phyloP scores from a whole-genome alignment of 495 filamentous ascomycete species.

The Chaetomium fimeti region DNA sequence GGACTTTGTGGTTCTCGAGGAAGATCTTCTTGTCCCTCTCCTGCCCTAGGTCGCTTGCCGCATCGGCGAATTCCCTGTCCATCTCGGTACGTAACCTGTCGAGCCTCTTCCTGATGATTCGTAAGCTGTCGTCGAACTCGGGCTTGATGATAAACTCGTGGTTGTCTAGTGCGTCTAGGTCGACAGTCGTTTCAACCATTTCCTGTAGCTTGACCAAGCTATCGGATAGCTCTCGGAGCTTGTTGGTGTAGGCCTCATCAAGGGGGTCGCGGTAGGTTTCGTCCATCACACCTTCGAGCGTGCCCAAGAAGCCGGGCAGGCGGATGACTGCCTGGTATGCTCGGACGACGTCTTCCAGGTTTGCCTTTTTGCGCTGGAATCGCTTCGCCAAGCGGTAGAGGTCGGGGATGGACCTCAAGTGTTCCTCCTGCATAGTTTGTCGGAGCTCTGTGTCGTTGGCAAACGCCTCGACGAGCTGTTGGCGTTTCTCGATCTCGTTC shows the following conservation, averaged over 20 bases:
- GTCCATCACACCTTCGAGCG: conserved; percentile 92
- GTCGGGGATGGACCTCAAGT: conserved; percentile 90
- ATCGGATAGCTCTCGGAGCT: conserved; percentile 70
- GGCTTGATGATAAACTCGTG: conserved; percentile 99
- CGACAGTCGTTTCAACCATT: conserved; percentile 98
- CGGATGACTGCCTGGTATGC: conserved; percentile 93
- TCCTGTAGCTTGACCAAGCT: conserved; percentile 85
- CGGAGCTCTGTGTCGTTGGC: conserved; percentile 88
- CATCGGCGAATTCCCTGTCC: conserved; percentile 74
- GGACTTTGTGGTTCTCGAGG: conserved; percentile 90
- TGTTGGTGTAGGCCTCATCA: conserved; percentile 83
- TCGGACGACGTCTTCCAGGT: conserved; percentile 90
- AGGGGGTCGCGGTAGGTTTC: conserved; percentile 86
- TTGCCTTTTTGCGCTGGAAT: conserved; percentile 87
- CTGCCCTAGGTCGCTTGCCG: conserved; percentile 80
- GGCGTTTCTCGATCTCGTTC: conserved; percentile 83
- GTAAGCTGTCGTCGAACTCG: conserved; percentile 89
- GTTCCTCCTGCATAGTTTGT: conserved; percentile 97
- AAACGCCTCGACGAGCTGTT: conserved; percentile 94
- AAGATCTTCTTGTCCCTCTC: conserved; percentile 98
- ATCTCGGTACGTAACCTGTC: conserved; percentile 83
- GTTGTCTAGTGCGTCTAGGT: conserved; percentile 90
- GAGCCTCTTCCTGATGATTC: conserved; percentile 83
- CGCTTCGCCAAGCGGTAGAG: conserved; percentile 91
- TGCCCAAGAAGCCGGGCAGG: conserved; percentile 83